Evolutionary conservation across 495 filamentous ascomycete species (phyloP).

Genomic region (Schizothecium vesticola): DNA sequence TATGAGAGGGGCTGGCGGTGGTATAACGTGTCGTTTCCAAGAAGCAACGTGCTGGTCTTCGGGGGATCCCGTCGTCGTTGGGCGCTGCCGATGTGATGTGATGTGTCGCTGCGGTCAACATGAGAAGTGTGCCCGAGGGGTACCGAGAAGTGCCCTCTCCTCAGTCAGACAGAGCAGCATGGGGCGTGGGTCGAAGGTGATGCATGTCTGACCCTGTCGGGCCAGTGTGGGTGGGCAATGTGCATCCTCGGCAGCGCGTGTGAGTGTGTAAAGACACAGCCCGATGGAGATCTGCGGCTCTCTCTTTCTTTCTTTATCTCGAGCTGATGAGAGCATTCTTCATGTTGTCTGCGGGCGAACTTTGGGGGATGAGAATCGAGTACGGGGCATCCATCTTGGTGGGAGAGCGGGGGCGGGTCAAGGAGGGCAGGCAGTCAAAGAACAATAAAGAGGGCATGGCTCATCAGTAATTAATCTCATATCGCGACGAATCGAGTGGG

Average conservation of each 20-base stretch:
- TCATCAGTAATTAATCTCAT: neutral
- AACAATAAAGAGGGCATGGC: neutral
- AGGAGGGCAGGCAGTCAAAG: neutral
- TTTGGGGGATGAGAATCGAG: neutral
- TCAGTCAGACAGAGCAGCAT: neutral
- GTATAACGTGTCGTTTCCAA: neutral
- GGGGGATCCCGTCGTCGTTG: neutral
- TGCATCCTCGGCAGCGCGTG: neutral
- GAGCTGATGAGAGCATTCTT: neutral
- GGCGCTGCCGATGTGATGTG: neutral
- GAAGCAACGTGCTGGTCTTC: too few relatives aligned
- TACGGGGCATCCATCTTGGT: too few relatives aligned
- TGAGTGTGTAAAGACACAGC: neutral
- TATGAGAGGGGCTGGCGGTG: neutral
- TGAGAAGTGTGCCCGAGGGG: neutral
- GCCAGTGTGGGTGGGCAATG: neutral
- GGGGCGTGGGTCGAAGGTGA: neutral
- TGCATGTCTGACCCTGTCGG: slow-evolving; percentile 8
- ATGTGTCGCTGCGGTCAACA: neutral
- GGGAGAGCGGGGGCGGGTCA: neutral
- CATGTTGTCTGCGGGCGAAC: too few relatives aligned
- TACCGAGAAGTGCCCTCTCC: neutral
- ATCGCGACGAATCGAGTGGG: neutral
- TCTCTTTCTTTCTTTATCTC: neutral
- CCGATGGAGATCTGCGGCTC: slow-evolving; percentile 5